phyloP scores from a whole-genome alignment of 139 green algal species.

The Picochlorum costavermella region DNA sequence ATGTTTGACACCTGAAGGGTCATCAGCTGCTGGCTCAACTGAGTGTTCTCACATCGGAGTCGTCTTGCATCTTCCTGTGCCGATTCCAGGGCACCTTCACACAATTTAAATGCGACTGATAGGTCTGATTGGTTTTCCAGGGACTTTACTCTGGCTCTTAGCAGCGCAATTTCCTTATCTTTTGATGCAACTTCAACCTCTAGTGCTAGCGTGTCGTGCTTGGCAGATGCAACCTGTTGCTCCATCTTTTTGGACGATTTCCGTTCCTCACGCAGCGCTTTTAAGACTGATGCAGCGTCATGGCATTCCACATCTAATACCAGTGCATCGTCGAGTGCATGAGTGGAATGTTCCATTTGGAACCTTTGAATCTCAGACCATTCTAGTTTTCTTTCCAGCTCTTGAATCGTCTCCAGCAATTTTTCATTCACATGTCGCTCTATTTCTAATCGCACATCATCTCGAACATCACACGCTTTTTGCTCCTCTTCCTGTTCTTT shows the following conservation, averaged over 20 bases:
- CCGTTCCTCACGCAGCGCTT: not conserved
- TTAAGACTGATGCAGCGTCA: too few relatives aligned
- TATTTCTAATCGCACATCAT: too few relatives aligned
- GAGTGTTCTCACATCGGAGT: slow-evolving; percentile 11
- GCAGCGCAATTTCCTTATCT: slow-evolving; percentile 4
- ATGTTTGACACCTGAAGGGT: not conserved
- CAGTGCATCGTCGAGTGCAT: too few relatives aligned
- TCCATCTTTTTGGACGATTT: not conserved
- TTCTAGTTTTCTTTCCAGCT: too few relatives aligned
- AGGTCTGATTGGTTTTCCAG: slow-evolving; percentile 13
- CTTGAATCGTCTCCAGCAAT: too few relatives aligned
- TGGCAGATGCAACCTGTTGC: not conserved
- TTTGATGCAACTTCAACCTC: slow-evolving; percentile 17
- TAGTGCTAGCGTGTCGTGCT: slow-evolving; percentile 10
- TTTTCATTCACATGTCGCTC: too few relatives aligned
- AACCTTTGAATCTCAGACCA: too few relatives aligned
- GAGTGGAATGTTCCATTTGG: too few relatives aligned
- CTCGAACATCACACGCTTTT: too few relatives aligned
- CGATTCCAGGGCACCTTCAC: slow-evolving; percentile 9
- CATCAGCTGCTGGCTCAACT: slow-evolving; percentile 1
- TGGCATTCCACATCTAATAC: too few relatives aligned
- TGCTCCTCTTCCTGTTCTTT: too few relatives aligned
- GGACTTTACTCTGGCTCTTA: slow-evolving; percentile 7
- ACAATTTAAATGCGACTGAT: slow-evolving; percentile 8
- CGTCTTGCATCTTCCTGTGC: not conserved